Evolutionary conservation across 2,329 filamentous ascomycete genomes (phyloP), one percentile per base, ranked within the genome.

Genomic region (Botrytis fragariae): DNA sequence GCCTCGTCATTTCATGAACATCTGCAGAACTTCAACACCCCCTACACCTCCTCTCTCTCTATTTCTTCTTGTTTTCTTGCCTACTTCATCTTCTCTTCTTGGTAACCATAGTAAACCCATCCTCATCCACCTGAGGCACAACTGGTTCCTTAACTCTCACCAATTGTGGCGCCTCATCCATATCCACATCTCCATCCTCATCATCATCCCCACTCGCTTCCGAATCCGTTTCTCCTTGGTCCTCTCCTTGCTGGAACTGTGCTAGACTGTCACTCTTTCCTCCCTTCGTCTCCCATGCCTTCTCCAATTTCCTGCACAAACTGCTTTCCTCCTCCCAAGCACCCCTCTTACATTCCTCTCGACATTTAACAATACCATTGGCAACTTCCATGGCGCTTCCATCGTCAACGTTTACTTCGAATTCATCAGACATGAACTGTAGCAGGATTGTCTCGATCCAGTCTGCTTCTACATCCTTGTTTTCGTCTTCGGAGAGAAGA

Each of bases 341-440:
- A 85, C 78, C 92, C 92, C 75, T 87, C 86, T 73, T 86, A 85
- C 78, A 90, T 90, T 80, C 92, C 87, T 74, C 85, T 85, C 78
- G 90, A 86, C 76, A 95, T 84, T 70, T 86, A 86, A 81, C 97
- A 83, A 98, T 93, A 78, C 90, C 86, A 74, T 86, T 85, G 16
- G 94, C 94, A 10, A 97, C 89, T 72, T 91, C 88, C 71, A 88
- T 90, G 48, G 91, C 92, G 65, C 91, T 95, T 78, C 94, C 95
- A 82, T 99, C 96, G 79, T 98, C 96, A 42, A 98, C 89, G 73
- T 93, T 91, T 72, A 96, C 92, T 79, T 97, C 94, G 80, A 98
- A 99, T 83, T 99, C 96, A 84, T 98, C 96, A 75, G 92, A 88
- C 92, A 98, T 96, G 75, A 97, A 91, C 79, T 98, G 93, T 64